These are phyloP conservation scores for Pelargonium nanum DNA, from an alignment of 345 rosid genomes.

Conservation along the genomic window DNA sequence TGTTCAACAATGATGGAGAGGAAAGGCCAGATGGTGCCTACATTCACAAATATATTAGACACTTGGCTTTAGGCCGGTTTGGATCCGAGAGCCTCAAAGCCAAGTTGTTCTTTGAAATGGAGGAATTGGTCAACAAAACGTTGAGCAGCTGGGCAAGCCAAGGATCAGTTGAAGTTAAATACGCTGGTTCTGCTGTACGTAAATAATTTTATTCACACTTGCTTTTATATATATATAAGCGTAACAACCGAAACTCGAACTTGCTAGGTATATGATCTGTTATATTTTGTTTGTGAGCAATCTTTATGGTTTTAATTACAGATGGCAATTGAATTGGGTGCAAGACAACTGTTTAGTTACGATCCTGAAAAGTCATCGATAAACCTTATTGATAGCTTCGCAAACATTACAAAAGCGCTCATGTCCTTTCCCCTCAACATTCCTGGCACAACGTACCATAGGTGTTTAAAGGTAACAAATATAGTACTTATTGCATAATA, in stretches of 20 bases:
- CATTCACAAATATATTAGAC: conserved; percentile 16
- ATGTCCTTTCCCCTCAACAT: conserved; percentile 28
- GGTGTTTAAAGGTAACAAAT: conserved; percentile 30
- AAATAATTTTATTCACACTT: neutral
- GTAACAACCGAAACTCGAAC: neutral
- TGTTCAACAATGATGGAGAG: conserved; percentile 9
- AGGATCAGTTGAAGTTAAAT: conserved; percentile 13
- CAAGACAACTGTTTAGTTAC: conserved; percentile 14
- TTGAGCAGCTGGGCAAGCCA: conserved; percentile 14
- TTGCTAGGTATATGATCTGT: too few species aligned
- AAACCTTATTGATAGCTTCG: conserved; percentile 12
- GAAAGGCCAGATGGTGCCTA: neutral
- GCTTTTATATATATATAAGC: neutral
- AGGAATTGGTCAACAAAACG: conserved; percentile 3
- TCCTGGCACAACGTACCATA: conserved; percentile 26
- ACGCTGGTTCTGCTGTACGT: conserved; percentile 5
- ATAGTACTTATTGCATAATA: too few species aligned
- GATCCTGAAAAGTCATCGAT: conserved; percentile 7
- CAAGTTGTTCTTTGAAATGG: conserved; percentile 12
- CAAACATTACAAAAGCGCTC: conserved; percentile 1
- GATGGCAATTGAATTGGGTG: conserved; percentile 16
- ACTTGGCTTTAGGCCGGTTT: conserved; percentile 3
- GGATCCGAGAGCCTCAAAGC: conserved; percentile 18
- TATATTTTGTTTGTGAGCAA: neutral
- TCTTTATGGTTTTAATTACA: too few species aligned